A percentile compares a stretch with the other conserved stretches of the same genome.
phyloP scores from a whole-genome alignment of 2,329 filamentous ascomycete genomes.

The Aspergillus caelatus region DNA sequence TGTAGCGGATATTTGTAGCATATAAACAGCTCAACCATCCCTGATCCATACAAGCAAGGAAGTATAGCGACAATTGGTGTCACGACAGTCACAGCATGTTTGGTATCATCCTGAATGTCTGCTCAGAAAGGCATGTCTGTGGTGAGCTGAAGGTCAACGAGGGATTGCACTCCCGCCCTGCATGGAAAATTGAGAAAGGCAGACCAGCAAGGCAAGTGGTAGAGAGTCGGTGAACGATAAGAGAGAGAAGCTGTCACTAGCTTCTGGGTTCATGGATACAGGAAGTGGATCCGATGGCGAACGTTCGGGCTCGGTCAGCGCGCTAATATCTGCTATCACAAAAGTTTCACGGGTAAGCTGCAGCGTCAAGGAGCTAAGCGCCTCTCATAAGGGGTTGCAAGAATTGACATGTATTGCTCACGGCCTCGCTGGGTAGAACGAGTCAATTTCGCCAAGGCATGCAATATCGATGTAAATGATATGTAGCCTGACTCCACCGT shows the following conservation, averaged over 20 bases:
- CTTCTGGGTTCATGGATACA: neutral
- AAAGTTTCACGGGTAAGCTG: conserved; percentile 13
- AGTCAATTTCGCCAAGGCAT: conserved; percentile 17
- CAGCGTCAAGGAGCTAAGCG: conserved; percentile 11
- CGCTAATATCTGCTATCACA: conserved; percentile 2
- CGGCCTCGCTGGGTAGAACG: conserved; percentile 13
- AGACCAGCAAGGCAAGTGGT: neutral
- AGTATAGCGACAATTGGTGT: neutral
- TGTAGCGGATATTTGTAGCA: neutral
- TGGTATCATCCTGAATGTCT: neutral
- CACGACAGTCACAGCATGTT: neutral
- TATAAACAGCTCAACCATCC: neutral
- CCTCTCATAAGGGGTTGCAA: neutral
- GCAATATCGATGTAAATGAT: conserved; percentile 21
- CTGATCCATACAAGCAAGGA: neutral
- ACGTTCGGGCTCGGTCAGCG: conserved; percentile 7
- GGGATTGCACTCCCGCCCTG: neutral
- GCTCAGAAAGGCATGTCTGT: neutral
- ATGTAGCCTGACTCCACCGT: conserved; percentile 12
- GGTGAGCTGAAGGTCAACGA: neutral
- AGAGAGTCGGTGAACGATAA: conserved; percentile 1
- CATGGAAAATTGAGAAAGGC: neutral
- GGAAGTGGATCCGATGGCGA: conserved; percentile 2
- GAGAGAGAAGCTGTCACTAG: neutral
- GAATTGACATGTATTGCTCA: conserved; percentile 21